Base-by-base conservation (phyloP, 495 filamentous ascomycete species). In the Aspergillus nanangensis region DNA sequence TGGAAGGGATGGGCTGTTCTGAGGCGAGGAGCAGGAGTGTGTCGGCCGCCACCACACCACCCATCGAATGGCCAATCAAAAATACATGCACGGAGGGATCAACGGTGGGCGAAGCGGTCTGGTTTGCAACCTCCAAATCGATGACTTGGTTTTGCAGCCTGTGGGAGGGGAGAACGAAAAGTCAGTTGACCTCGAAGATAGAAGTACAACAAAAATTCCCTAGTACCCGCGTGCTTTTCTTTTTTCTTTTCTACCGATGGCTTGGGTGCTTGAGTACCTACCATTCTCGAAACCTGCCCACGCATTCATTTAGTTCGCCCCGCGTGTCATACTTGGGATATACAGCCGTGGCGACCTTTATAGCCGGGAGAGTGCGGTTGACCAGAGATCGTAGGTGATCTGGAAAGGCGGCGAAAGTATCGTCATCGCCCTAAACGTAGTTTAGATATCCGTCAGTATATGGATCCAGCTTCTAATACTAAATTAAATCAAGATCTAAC, bases 251-350 rank as follows among this genome's bases (percentile, higher is more conserved):
- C n/a, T n/a, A n/a, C n/a, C 17, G 11, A 25, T 2, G 8, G 1
- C 0, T 25, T 14, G 5, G n/a, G 23, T 15, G 8, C 8, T 31
- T 18, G 3, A 31, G 9, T 33, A 48, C 58, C 38, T 65, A 90
- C 91, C 93, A 98, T 69, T 95, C 89, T 49, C 87, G 80, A 60
- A 98, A 94, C 21, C 77, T 71, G 27, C 67, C 71, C 37, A 96
- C 93, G 57, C 85, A 87, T 61, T 89, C 83, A 42, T 78, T 74
- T 38, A 98, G 65, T 53, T 95, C 90, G 4, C 93, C 93, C 47
- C 88, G 75, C 2, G 93, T 98, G 65, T 97, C 90, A 57, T 87
- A 98, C 51, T 81, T 87, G 23, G 93, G 93, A 63, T 97, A 98
- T 21, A 86, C 81, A 31, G 86, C 67, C 4, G 79, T 79, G 44